phyloP scores from a whole-genome alignment of 179 eudicot species.

The Camellia oleifera region DNA sequence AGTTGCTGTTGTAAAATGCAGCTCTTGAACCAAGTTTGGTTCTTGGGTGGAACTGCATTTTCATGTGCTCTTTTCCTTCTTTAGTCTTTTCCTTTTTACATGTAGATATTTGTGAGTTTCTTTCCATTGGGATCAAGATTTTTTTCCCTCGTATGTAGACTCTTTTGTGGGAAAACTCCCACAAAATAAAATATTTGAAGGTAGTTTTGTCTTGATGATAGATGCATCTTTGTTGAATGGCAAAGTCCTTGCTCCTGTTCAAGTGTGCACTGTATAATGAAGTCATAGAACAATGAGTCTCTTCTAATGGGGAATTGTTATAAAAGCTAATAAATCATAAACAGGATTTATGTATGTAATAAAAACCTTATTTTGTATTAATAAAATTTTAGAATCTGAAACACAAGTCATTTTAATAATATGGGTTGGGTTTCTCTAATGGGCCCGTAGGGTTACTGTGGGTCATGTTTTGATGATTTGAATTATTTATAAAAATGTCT shows the following conservation, averaged over 20 bases:
- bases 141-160: conserved; percentile 23
- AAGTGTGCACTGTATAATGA: neutral
- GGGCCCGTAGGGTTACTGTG: too few species aligned
- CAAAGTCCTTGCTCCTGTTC: neutral
- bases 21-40: conserved; percentile 13
- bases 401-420: too few species aligned
- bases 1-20: neutral
- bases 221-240: neutral
- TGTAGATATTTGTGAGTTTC: conserved; percentile 46
- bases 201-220: neutral
- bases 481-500: too few species aligned
- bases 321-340: too few species aligned
- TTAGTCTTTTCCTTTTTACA: conserved; percentile 8
- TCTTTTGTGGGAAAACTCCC: conserved; percentile 13
- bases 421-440: too few species aligned
- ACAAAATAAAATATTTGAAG: conserved; percentile 15
- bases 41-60: conserved; percentile 24
- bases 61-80: conserved; percentile 18
- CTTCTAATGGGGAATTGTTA: too few species aligned
- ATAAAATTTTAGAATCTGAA: too few species aligned
- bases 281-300: neutral
- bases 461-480: too few species aligned
- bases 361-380: too few species aligned
- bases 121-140: conserved; percentile 23
- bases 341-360: too few species aligned